These are phyloP conservation scores for Friedmanniomyces simplex DNA, from an alignment of 495 filamentous ascomycete genomes.

Conservation along the genomic window DNA sequence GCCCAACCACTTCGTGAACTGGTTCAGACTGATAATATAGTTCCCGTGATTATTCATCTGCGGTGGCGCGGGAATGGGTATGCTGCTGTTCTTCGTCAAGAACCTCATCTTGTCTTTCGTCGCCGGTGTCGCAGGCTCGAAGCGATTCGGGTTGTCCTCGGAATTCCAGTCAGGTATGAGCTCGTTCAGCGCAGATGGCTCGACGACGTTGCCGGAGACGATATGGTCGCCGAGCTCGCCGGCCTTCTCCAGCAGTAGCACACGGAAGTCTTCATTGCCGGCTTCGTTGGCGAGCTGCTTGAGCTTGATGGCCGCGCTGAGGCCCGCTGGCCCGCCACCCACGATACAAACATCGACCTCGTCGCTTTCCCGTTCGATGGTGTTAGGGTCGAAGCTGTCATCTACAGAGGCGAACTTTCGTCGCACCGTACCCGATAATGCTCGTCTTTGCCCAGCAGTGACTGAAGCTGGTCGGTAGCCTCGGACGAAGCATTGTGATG, in stretches of 20 bases:
- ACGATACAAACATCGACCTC: conserved; percentile 95
- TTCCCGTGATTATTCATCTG: conserved; percentile 99
- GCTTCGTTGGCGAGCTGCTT: conserved; percentile 93
- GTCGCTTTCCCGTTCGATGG: conserved; percentile 76
- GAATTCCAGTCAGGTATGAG: conserved; percentile 89
- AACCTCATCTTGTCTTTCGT: conserved; percentile 84
- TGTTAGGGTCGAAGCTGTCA: conserved; percentile 59
- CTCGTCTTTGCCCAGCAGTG: conserved; percentile 11
- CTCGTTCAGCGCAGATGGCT: conserved; percentile 81
- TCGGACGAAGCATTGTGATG: conserved; percentile 5
- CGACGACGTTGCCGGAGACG: conserved; percentile 87
- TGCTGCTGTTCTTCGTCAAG: conserved; percentile 68
- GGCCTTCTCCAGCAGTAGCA: conserved; percentile 88
- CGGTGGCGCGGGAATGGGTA: conserved; percentile 77
- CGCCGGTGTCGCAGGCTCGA: conserved; percentile 73
- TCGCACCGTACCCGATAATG: conserved; percentile 11
- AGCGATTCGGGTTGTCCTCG: conserved; percentile 74
- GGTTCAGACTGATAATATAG: conserved; percentile 90
- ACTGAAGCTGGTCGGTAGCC: conserved; percentile 8
- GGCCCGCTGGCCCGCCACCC: conserved; percentile 85
- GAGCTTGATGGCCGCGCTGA: conserved; percentile 84
- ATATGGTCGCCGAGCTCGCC: conserved; percentile 93
- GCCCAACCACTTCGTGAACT: conserved; percentile 88
- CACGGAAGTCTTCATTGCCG: conserved; percentile 92
- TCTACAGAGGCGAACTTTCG: conserved; percentile 42